These are phyloP conservation scores for Fraxinus latifolia DNA, from an alignment of 305 asterid species.

Conservation along the genomic window DNA sequence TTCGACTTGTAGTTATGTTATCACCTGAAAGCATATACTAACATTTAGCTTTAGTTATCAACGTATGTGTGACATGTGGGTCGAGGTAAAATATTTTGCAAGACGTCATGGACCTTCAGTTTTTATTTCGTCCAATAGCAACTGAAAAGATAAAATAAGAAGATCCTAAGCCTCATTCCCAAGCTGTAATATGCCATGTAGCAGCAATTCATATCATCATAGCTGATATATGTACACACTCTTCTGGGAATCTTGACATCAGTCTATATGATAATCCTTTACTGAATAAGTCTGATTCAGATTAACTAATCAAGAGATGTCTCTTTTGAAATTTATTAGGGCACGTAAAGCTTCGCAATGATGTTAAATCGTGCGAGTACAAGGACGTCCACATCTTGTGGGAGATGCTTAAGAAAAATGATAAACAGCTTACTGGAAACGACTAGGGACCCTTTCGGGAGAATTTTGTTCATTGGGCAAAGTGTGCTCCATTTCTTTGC, in stretches of 20 bases:
- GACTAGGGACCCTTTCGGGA: conserved; percentile 28
- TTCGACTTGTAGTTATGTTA: not conserved
- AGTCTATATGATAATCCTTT: not conserved
- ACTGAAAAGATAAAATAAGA: not conserved
- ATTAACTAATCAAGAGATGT: not conserved
- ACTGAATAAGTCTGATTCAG: not conserved
- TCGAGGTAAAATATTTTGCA: not conserved
- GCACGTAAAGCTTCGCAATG: conserved; percentile 47
- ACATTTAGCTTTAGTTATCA: not conserved
- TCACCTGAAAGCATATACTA: not conserved
- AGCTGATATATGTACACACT: not conserved
- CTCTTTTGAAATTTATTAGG: conserved; percentile 35
- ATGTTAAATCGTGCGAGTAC: conserved; percentile 67
- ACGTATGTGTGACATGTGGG: not conserved
- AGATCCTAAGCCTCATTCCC: not conserved
- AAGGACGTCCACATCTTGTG: conserved; percentile 82
- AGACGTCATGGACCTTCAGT: not conserved
- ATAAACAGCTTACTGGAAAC: conserved; percentile 27
- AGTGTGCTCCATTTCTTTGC: conserved; percentile 23
- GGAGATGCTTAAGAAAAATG: conserved; percentile 68
- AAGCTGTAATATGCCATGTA: not conserved
- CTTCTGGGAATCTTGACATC: not conserved
- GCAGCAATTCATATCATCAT: not conserved
- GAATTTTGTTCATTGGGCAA: conserved; percentile 40
- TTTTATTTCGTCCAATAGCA: not conserved